Conservation (phyloP, 2,329 filamentous ascomycete species). For the Sphaerulina vaccinii region DNA sequence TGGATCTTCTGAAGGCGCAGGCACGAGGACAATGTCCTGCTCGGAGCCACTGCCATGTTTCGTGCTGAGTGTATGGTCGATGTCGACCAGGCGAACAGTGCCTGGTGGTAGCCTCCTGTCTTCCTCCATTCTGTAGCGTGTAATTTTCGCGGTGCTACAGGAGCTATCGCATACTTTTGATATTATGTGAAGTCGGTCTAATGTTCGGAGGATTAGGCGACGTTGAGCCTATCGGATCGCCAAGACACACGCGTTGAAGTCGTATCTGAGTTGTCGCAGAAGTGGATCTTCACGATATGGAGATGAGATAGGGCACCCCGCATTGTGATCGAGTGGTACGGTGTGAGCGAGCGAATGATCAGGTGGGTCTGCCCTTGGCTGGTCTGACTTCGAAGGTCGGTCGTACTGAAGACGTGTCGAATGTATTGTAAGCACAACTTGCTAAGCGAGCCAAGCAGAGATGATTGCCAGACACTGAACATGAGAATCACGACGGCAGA, state of each 20-base stretch:
- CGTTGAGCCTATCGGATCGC: neutral
- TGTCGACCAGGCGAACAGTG: constrained; percentile 46
- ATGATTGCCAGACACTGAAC: no score
- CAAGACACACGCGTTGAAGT: neutral
- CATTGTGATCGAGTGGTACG: neutral
- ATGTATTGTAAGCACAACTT: no score
- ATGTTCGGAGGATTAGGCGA: neutral
- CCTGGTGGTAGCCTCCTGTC: constrained; percentile 33
- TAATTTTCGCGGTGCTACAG: neutral
- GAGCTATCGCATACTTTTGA: neutral
- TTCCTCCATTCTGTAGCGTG: neutral
- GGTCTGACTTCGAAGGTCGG: no score
- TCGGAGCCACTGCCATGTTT: constrained; percentile 39
- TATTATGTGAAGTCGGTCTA: neutral
- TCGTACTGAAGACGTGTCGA: no score
- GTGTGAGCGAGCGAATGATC: neutral
- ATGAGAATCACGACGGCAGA: no score
- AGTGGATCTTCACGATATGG: neutral
- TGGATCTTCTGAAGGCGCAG: constrained; percentile 44
- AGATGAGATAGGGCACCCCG: neutral
- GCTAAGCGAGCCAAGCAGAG: no score
- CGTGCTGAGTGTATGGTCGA: constrained; percentile 37
- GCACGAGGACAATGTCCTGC: constrained; percentile 42
- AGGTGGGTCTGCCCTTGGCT: neutral
- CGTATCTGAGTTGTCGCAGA: no score